Conservation (phyloP, 2,329 filamentous ascomycete species). For the Stagonosporopsis vannaccii region DNA sequence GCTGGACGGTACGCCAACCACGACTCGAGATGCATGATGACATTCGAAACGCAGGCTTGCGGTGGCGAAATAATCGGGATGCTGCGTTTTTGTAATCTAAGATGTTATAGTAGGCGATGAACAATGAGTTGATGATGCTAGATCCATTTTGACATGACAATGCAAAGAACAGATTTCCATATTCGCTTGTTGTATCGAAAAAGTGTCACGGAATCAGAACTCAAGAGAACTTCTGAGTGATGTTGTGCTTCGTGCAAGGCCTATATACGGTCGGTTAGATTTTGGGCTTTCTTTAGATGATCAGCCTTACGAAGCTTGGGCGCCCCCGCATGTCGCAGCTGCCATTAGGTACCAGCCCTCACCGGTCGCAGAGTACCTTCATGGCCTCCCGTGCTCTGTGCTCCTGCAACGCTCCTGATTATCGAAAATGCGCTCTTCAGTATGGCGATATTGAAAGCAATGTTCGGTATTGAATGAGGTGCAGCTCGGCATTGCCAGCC, state of each 20-base stretch:
- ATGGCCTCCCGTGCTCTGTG: conserved; percentile 10
- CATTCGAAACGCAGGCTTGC: background rate
- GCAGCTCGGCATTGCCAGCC: conserved; percentile 10
- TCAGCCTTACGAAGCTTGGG: conserved; percentile 7
- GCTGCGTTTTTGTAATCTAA: background rate
- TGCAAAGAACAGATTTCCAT: background rate
- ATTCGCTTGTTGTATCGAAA: too few species aligned
- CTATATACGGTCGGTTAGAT: too few species aligned
- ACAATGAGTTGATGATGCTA: too few species aligned
- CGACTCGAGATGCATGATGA: background rate
- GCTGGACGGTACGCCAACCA: background rate
- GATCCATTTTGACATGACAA: background rate
- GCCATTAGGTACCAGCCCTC: conserved; percentile 4
- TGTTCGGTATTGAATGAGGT: background rate
- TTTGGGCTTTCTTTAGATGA: conserved; percentile 3
- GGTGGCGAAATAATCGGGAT: background rate
- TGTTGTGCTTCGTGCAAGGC: too few species aligned
- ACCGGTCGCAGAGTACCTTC: conserved; percentile 13
- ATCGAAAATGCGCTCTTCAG: background rate
- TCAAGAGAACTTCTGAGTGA: too few species aligned
- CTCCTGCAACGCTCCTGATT: conserved; percentile 1
- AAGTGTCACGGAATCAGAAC: too few species aligned
- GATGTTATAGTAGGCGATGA: background rate
- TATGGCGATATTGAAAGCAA: background rate
- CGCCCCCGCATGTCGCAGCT: background rate